Evolutionary conservation across 345 rosid genomes (phyloP), one percentile per base, ranked within the genome.

Genomic region (Lepidium didymum): DNA sequence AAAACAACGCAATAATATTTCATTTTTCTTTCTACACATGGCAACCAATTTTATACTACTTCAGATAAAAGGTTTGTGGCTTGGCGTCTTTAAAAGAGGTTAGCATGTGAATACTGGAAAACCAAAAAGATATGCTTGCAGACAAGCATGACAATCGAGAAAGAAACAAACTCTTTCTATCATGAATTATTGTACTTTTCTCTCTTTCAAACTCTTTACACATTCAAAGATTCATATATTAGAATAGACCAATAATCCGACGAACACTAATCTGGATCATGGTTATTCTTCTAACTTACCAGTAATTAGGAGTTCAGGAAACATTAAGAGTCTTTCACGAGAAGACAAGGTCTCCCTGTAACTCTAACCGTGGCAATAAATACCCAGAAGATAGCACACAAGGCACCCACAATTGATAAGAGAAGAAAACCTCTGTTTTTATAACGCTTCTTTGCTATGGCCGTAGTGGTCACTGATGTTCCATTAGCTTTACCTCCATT

Each of bases 361-460:
- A 77, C 42, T 75, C 81, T 62, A 15, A 78, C 58, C 7, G 75
- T 71, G 74, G 92, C 94, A 25, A 81, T 62, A 16, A 87, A 79
- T 42, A 83, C 75, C 89, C 91, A 90, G 56, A 87, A 67, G 52
- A 90, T 64, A 40, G 92, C 96, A 75, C 81, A 85, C 62, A 88
- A 71, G 8, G 79, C 88, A 56, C 86, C 98, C 46, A 90, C 43
- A 21, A 86, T 62, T n/a, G 86, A 87, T 34, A 88, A 51, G 31
- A 89, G 52, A 45, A 87, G 36, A 36, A 90, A 76, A 29, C 87
- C 78, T 77, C 61, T 79, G 50, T 23, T 83, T 74, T 80, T 45
- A 44, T 78, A 68, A 46, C 67, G 50, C 56, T 73, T 83, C 62
- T 82, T 77, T n/a, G 59, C 79, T 43, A 53, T 64, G 45, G 77